phyloP scores from a whole-genome alignment of 495 filamentous ascomycete species.

The Tricharina praecox region DNA sequence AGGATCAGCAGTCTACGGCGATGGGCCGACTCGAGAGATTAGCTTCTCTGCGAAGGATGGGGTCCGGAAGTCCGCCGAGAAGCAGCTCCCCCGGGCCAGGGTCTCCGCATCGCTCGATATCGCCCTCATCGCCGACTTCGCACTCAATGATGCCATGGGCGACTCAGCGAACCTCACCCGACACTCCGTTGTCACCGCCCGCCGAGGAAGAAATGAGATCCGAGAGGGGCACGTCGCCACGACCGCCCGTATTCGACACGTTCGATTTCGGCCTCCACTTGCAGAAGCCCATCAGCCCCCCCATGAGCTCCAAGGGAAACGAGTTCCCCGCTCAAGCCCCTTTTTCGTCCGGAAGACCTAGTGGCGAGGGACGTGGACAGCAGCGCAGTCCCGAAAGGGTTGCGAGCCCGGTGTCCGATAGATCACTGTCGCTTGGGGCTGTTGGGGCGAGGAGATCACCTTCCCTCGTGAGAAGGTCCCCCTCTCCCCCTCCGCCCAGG shows the following conservation, averaged over 20 bases:
- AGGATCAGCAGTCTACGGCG: slow-evolving; percentile 63
- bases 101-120: slow-evolving; percentile 16
- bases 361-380: slow-evolving; percentile 3
- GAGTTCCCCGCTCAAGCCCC: slow-evolving; percentile 19
- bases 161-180: slow-evolving; percentile 14
- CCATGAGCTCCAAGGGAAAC: slow-evolving; percentile 11
- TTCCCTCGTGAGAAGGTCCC: too few relatives aligned
- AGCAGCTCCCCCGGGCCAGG: slow-evolving; percentile 28
- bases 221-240: too few relatives aligned
- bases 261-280: slow-evolving; percentile 23
- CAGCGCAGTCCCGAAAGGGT: slow-evolving; percentile 4
- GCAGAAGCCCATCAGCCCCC: slow-evolving; percentile 20
- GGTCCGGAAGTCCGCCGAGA: slow-evolving; percentile 33
- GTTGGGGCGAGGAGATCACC: too few relatives aligned
- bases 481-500: too few relatives aligned
- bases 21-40: slow-evolving; percentile 65
- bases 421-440: not conserved
- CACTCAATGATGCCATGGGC: slow-evolving; percentile 13
- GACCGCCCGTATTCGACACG: slow-evolving; percentile 12
- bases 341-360: slow-evolving; percentile 18
- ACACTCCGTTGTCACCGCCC: slow-evolving; percentile 14
- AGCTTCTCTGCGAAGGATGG: slow-evolving; percentile 38
- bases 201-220: too few relatives aligned
- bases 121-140: slow-evolving; percentile 11
- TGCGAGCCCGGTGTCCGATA: not conserved